Conservation (phyloP, 2,329 filamentous ascomycete species). For the Fusarium sp. region DNA sequence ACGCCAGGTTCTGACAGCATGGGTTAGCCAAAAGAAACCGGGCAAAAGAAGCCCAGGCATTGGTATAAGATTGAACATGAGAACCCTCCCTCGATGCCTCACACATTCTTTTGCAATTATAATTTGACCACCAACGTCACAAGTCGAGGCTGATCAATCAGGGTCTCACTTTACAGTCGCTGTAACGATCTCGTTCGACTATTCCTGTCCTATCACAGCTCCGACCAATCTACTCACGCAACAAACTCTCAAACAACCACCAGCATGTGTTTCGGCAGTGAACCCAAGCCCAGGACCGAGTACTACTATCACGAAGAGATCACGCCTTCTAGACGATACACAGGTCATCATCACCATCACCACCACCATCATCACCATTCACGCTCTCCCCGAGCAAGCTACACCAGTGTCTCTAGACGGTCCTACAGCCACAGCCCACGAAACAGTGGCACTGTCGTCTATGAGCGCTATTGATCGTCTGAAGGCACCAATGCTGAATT, state of each 20-base stretch:
- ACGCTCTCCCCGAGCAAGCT: slow-evolving; percentile 57
- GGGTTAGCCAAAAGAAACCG: slow-evolving; percentile 44
- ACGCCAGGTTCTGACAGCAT: slow-evolving; percentile 36
- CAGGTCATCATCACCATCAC: slow-evolving; percentile 51
- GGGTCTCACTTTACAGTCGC: neutral
- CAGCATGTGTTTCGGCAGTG: slow-evolving; percentile 64
- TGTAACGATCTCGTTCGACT: slow-evolving; percentile 1
- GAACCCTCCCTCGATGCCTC: slow-evolving; percentile 20
- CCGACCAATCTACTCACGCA: neutral
- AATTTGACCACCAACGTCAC: slow-evolving; percentile 1
- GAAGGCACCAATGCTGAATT: neutral
- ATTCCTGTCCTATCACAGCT: neutral
- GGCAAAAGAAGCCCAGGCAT: slow-evolving; percentile 42
- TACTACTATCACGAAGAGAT: slow-evolving; percentile 69
- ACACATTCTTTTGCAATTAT: slow-evolving; percentile 10
- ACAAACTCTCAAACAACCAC: slow-evolving; percentile 15
- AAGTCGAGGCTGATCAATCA: neutral
- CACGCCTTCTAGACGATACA: slow-evolving; percentile 58
- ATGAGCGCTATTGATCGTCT: slow-evolving; percentile 31
- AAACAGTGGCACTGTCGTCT: slow-evolving; percentile 53
- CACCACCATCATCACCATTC: slow-evolving; percentile 51
- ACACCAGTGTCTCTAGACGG: slow-evolving; percentile 54
- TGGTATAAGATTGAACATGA: slow-evolving; percentile 43
- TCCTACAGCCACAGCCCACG: slow-evolving; percentile 57
- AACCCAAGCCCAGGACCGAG: slow-evolving; percentile 56